Evolutionary conservation across 2,329 filamentous ascomycete genomes (phyloP).

Genomic region (Ambrosiella cleistominuta): DNA sequence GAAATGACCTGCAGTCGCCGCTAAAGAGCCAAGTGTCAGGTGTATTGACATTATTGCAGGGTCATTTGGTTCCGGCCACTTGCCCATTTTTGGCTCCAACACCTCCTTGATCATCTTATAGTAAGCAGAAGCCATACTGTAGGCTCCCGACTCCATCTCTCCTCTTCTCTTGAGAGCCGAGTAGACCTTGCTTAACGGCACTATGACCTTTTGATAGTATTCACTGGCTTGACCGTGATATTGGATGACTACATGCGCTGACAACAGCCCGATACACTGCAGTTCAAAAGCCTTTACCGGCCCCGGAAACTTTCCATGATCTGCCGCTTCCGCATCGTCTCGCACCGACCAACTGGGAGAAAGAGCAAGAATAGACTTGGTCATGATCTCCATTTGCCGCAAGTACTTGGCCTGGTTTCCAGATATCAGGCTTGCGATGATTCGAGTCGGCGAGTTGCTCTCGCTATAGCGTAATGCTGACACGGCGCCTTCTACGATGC

Average conservation of each 20-base stretch:
- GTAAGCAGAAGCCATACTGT: conserved; percentile 6
- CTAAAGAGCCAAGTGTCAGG: conserved; percentile 33
- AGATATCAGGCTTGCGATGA: conserved; percentile 2
- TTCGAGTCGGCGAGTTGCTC: conserved; percentile 8
- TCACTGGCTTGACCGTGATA: conserved; percentile 6
- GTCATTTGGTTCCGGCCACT: conserved; percentile 11
- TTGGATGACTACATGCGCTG: conserved; percentile 10
- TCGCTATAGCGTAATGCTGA: conserved; percentile 35
- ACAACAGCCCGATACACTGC: conserved; percentile 41
- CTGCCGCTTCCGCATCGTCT: conserved; percentile 38
- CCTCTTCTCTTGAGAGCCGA: conserved; percentile 10
- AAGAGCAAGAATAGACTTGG: conserved; percentile 46
- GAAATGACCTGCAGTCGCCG: conserved; percentile 27
- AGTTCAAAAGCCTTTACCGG: conserved; percentile 43
- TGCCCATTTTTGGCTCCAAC: conserved; percentile 11
- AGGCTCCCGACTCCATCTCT: conserved; percentile 8
- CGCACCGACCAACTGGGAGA: conserved; percentile 48
- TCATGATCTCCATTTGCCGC: conserved; percentile 48
- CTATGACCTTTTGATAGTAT: conserved; percentile 10
- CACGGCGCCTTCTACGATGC: conserved; percentile 38
- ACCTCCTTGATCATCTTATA: conserved; percentile 9
- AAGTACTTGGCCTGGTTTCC: conserved; percentile 33
- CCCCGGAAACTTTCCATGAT: conserved; percentile 35
- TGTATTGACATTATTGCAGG: conserved; percentile 27
- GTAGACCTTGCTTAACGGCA: conserved; percentile 12